Percentiles rank a stretch among this genome's conserved stretches.
phyloP scores from a whole-genome alignment of 306 rosid species.

The Glycyrrhiza uralensis region DNA sequence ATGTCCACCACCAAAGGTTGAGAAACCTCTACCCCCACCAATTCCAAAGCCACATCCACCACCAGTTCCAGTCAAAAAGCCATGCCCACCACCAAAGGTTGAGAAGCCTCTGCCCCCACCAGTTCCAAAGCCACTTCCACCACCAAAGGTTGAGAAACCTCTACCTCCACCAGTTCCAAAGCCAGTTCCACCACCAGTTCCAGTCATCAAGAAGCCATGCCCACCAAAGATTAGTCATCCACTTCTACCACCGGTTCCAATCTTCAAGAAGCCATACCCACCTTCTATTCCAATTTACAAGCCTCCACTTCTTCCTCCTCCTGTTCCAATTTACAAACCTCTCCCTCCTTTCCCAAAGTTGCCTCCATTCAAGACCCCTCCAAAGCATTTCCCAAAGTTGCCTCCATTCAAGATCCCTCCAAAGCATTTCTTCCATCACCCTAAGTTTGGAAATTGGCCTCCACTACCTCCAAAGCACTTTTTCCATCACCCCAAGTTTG shows the following conservation, averaged over 20 bases:
- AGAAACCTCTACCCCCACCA: conserved; percentile 26
- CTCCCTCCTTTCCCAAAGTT: conserved; percentile 28
- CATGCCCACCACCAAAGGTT: conserved; percentile 19
- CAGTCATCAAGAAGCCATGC: conserved; percentile 11
- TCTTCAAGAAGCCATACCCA: conserved; percentile 29
- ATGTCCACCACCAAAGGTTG: conserved; percentile 16
- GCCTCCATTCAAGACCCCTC: conserved; percentile 22
- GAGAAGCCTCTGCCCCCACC: conserved; percentile 31
- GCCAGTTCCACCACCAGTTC: conserved; percentile 30
- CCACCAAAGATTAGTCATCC: conserved; percentile 34
- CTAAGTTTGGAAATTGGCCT: conserved; percentile 43
- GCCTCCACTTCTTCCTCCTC: conserved; percentile 19
- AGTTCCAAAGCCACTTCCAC: conserved; percentile 24
- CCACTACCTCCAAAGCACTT: conserved; percentile 30
- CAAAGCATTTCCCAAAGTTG: conserved; percentile 36
- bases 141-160: conserved; percentile 22
- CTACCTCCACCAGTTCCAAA: conserved; percentile 25
- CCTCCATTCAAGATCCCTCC: not conserved
- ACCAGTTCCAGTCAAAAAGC: not conserved
- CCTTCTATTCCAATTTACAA: conserved; percentile 8
- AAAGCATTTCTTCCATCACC: conserved; percentile 41
- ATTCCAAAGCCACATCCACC: conserved; percentile 30
- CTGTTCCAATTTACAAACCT: conserved; percentile 21
- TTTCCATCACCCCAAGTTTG: conserved; percentile 50
- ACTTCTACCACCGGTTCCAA: conserved; percentile 14